Evolutionary conservation across 2,329 filamentous ascomycete species (phyloP).

Genomic region (Xylogone sp.): DNA sequence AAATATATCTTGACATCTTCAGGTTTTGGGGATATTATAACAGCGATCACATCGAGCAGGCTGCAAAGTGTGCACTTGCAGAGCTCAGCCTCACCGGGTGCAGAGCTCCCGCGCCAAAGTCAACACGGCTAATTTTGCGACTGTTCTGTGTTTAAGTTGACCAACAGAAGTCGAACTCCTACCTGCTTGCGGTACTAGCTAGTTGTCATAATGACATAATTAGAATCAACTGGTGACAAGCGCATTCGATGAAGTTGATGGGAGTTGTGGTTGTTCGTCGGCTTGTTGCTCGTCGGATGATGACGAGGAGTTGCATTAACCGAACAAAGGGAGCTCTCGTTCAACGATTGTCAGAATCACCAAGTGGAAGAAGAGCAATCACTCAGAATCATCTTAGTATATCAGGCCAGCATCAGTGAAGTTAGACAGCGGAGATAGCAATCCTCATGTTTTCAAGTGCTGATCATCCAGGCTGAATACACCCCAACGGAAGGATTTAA

Average conservation of each 20-base stretch:
- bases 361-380: too few species aligned
- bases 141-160: not conserved
- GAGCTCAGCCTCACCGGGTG: not conserved
- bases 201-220: too few species aligned
- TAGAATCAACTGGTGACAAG: too few species aligned
- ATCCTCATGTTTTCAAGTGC: not conserved
- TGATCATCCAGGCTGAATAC: not conserved
- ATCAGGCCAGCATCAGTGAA: not conserved
- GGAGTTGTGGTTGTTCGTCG: too few species aligned
- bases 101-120: not conserved
- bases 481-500: too few species aligned
- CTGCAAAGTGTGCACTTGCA: not conserved
- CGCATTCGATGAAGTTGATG: too few species aligned
- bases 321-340: too few species aligned
- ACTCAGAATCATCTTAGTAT: not conserved
- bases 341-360: too few species aligned
- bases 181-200: too few species aligned
- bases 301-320: too few species aligned
- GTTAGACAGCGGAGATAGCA: not conserved
- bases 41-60: not conserved
- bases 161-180: not conserved
- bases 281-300: too few species aligned
- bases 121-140: not conserved
- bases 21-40: not conserved
- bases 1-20: slow-evolving; percentile 3